A percentile compares a stretch with the other conserved stretches of the same genome.
phyloP scores from a whole-genome alignment of 2,329 filamentous ascomycete species.

The Penicillium polonicum region DNA sequence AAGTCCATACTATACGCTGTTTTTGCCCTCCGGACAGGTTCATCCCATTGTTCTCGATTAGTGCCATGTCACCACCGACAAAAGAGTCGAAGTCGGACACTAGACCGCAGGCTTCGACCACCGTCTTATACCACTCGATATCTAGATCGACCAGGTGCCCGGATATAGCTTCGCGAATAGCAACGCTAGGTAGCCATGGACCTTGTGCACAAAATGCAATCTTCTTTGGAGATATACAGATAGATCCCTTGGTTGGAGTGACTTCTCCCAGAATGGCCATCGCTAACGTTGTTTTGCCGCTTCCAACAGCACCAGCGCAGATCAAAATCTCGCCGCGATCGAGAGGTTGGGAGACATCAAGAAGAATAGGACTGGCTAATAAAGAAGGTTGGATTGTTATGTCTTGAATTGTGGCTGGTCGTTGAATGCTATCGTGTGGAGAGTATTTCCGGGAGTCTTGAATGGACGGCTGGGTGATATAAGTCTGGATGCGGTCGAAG shows the following conservation, averaged over 20 bases:
- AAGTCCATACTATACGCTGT: not conserved
- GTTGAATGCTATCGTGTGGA: not conserved
- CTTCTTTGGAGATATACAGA: not conserved
- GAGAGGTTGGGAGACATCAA: not conserved
- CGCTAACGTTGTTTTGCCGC: slow-evolving; percentile 1
- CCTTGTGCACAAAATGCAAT: not conserved
- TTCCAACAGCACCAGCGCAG: slow-evolving; percentile 2
- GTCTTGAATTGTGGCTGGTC: not conserved
- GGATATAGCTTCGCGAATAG: slow-evolving; percentile 4
- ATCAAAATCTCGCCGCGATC: not conserved
- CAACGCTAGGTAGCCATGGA: slow-evolving; percentile 4
- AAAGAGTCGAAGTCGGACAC: not conserved
- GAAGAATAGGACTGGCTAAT: not conserved
- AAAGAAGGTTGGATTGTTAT: not conserved
- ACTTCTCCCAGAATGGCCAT: slow-evolving; percentile 2
- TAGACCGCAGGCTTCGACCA: not conserved
- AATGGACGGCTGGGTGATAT: not conserved
- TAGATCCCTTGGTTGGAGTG: not conserved
- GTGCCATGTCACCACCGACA: not conserved
- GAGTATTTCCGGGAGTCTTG: not conserved
- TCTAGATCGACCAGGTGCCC: not conserved
- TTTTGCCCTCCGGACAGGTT: not conserved
- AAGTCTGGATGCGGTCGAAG: not conserved
- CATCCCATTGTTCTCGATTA: not conserved
- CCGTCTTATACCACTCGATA: not conserved